phyloP scores from a whole-genome alignment of 2,329 filamentous ascomycete species.

The Botryosphaeria dothidea region DNA sequence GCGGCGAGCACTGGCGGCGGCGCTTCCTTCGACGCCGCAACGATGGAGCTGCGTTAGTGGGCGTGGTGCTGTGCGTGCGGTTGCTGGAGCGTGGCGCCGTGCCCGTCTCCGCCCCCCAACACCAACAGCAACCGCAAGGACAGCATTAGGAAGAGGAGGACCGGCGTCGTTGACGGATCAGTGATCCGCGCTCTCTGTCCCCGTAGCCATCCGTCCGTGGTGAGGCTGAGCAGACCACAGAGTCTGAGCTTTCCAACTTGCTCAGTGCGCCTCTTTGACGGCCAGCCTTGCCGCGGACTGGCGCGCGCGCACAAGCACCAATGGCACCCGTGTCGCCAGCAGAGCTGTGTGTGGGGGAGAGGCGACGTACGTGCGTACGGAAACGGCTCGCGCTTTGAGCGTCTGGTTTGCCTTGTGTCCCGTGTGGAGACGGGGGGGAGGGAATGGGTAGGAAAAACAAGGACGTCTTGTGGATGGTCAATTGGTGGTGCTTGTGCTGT shows the following conservation, averaged over 20 bases:
- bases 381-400: not conserved
- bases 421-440: not conserved
- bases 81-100: not conserved
- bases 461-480: not conserved
- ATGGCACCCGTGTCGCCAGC: conserved; percentile 4
- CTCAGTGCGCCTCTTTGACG: not conserved
- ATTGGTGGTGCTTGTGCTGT: conserved; percentile 1
- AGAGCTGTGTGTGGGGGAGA: conserved; percentile 8
- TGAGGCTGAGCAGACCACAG: conserved; percentile 7
- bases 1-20: not conserved
- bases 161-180: not conserved
- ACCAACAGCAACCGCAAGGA: not conserved
- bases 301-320: not conserved
- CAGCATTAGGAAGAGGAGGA: not conserved
- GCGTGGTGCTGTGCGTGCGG: not conserved
- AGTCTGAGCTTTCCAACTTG: not conserved
- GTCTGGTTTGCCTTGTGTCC: not conserved
- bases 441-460: not conserved
- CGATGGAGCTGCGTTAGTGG: not conserved
- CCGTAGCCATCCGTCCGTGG: not conserved
- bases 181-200: not conserved
- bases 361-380: conserved; percentile 10
- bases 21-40: not conserved
- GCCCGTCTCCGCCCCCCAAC: not conserved
- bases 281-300: conserved; percentile 1